A percentile compares a stretch with the other conserved stretches of the same genome.
phyloP scores from a whole-genome alignment of 805 yeast genomes.

The Candida parachauliodes region DNA sequence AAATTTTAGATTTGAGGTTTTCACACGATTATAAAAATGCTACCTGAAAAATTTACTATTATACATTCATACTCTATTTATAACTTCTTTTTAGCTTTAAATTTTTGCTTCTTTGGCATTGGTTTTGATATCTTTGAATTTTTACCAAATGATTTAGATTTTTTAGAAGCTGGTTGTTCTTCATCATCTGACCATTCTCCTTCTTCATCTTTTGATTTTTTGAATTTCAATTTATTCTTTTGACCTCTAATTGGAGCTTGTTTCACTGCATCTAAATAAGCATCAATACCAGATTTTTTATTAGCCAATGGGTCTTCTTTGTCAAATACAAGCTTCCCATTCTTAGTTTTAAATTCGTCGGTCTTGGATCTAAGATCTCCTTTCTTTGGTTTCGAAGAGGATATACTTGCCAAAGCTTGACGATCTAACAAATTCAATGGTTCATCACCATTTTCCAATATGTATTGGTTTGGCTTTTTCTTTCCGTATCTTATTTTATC shows the following conservation, averaged over 20 bases:
- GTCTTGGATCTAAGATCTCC: constrained; percentile 24
- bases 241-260: constrained; percentile 95
- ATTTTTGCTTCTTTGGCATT: constrained; percentile 35
- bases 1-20: background rate
- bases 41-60: constrained; percentile 2
- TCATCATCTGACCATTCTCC: constrained; percentile 46
- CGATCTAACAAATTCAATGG: constrained; percentile 90
- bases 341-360: constrained; percentile 46
- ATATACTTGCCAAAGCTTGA: constrained; percentile 79
- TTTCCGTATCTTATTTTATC: constrained; percentile 28
- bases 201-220: constrained; percentile 53
- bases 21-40: constrained; percentile 2
- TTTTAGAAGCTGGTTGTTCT: constrained; percentile 36
- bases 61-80: background rate
- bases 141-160: constrained; percentile 12
- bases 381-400: constrained; percentile 79
- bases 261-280: constrained; percentile 89
- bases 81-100: constrained; percentile 59
- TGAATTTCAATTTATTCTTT: constrained; percentile 84
- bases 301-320: constrained; percentile 44
- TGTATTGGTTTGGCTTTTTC: constrained; percentile 52
- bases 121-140: constrained; percentile 33
- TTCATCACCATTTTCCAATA: constrained; percentile 67
- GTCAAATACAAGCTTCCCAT: constrained; percentile 72
- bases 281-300: constrained; percentile 66